These are phyloP conservation scores for Pistacia atlantica DNA, from an alignment of 345 rosid genomes.

Conservation along the genomic window DNA sequence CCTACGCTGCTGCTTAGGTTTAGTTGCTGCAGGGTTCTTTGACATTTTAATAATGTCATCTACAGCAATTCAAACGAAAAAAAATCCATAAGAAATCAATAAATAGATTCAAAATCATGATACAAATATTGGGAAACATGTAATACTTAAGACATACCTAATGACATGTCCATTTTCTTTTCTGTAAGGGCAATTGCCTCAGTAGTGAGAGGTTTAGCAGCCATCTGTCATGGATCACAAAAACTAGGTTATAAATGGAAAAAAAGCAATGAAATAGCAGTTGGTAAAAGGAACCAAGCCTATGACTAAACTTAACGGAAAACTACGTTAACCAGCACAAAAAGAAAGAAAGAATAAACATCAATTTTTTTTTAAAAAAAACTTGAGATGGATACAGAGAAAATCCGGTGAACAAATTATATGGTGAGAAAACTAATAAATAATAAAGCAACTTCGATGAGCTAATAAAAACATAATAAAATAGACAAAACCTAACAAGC, in stretches of 20 bases:
- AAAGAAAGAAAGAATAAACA: too few relatives aligned
- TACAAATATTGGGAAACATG: neutral
- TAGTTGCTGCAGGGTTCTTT: constrained; percentile 45
- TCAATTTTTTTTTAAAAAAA: neutral
- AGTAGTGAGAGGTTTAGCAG: constrained; percentile 57
- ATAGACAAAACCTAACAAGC: neutral
- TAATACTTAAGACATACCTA: constrained; percentile 44
- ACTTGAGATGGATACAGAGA: neutral
- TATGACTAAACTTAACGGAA: neutral
- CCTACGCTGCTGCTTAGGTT: constrained; percentile 55
- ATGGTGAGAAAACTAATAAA: neutral
- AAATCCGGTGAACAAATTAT: neutral
- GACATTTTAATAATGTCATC: constrained; percentile 91
- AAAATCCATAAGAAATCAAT: constrained; percentile 9
- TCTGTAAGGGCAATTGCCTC: constrained; percentile 86
- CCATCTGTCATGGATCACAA: constrained; percentile 45
- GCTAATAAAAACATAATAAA: neutral
- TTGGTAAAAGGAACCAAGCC: neutral
- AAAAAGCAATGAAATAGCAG: neutral
- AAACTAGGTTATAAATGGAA: neutral
- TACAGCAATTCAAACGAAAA: constrained; percentile 18
- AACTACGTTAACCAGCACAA: neutral
- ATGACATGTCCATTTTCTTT: constrained; percentile 87
- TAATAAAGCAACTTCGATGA: neutral
- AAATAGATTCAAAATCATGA: neutral